phyloP scores from a whole-genome alignment of 2,329 filamentous ascomycete species.

The Metarhizium robertsii region DNA sequence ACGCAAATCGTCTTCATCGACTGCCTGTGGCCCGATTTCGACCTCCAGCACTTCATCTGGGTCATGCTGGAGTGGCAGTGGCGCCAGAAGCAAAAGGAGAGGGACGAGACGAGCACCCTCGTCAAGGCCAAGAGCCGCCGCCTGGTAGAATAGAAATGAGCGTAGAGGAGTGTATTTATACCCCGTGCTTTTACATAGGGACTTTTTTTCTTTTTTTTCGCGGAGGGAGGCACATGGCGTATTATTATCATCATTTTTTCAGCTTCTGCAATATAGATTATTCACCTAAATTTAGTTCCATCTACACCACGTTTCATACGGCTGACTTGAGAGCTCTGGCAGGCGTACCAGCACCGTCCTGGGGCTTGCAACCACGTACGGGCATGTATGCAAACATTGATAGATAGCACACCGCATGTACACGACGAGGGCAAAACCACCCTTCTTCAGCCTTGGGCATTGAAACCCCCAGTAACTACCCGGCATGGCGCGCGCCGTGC shows the following conservation, averaged over 20 bases:
- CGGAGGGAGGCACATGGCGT: background rate
- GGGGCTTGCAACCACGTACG: no score
- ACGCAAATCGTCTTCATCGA: conserved; percentile 90
- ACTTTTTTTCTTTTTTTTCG: background rate
- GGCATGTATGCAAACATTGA: no score
- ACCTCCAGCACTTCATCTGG: conserved; percentile 85
- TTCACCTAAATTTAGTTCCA: background rate
- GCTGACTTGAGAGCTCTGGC: no score
- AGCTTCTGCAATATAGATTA: background rate
- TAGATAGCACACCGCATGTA: no score
- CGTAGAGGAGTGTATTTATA: background rate
- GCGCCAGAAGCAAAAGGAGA: conserved; percentile 48
- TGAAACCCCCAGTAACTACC: no score
- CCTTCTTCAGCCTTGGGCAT: no score
- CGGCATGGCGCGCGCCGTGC: no score
- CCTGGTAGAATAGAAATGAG: background rate
- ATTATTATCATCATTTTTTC: background rate
- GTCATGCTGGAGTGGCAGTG: conserved; percentile 87
- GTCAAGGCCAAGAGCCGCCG: conserved; percentile 1
- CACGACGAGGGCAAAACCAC: no score
- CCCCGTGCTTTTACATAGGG: background rate
- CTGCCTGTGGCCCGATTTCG: conserved; percentile 93
- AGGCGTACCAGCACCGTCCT: no score
- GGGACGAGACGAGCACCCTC: conserved; percentile 29
- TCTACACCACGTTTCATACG: background rate